Percentiles rank a stretch among this genome's conserved stretches.
These are phyloP conservation scores for Chenopodium suecicum DNA, from an alignment of 148 eudicot species.

Conservation along the genomic window DNA sequence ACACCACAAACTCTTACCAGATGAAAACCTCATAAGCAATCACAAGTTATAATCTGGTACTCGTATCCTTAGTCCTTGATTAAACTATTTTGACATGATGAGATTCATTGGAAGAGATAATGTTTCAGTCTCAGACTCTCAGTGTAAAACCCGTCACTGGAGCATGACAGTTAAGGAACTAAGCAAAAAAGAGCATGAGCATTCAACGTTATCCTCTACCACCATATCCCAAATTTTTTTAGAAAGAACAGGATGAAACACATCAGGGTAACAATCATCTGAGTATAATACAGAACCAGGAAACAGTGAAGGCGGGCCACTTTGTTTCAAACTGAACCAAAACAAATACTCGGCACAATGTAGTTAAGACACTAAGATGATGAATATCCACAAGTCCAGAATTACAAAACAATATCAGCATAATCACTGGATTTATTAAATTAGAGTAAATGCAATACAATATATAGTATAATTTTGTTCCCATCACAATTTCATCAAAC, in stretches of 20 bases:
- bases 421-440: constrained; percentile 30
- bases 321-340: not conserved
- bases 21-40: not conserved
- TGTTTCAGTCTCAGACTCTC: too few species aligned
- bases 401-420: not conserved
- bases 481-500: constrained; percentile 21
- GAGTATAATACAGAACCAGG: not conserved
- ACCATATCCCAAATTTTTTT: not conserved
- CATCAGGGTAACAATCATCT: not conserved
- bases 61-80: too few species aligned
- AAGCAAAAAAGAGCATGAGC: not conserved
- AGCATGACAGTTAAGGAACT: too few species aligned
- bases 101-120: too few species aligned
- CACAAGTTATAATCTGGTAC: not conserved
- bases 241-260: not conserved
- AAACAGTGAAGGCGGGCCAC: not conserved
- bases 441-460: constrained; percentile 27
- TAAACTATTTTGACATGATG: too few species aligned
- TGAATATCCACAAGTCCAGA: not conserved
- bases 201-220: not conserved
- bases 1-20: not conserved
- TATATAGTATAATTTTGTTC: constrained; percentile 24
- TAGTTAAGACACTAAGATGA: not conserved
- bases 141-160: too few species aligned
- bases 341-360: not conserved